A percentile compares a stretch with the other conserved stretches of the same genome.
Evolutionary conservation across 768 basidiomycete genomes (phyloP).

Genomic region (Thelephora aurantiotincta): DNA sequence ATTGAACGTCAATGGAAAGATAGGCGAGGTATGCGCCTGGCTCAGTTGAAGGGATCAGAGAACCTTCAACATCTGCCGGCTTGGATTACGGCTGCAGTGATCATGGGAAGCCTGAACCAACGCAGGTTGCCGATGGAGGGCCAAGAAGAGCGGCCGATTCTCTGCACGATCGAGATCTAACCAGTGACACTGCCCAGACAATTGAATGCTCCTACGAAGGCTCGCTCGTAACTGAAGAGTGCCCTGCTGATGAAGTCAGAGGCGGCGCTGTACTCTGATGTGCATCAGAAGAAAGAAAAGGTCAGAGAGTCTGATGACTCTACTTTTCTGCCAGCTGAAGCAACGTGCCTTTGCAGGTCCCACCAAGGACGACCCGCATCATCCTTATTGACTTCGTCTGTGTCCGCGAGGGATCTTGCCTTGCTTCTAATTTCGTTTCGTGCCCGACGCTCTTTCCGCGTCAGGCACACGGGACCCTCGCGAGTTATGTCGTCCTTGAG

Average conservation of each 20-base stretch:
- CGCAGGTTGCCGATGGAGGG: conserved; percentile 72
- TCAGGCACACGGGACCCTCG: too few species aligned
- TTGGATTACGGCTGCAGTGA: conserved; percentile 83
- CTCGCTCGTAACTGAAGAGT: conserved; percentile 84
- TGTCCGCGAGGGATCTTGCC: too few species aligned
- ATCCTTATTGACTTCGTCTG: too few species aligned
- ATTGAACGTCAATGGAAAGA: not conserved
- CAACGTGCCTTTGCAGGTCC: too few species aligned
- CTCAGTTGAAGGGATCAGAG: conserved; percentile 67
- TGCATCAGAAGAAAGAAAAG: not conserved
- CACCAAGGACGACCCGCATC: too few species aligned
- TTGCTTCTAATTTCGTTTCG: too few species aligned
- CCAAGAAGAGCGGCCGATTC: conserved; percentile 87
- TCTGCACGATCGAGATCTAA: conserved; percentile 86
- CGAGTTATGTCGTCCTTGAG: too few species aligned
- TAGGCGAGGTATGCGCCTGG: conserved; percentile 74
- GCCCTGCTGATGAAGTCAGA: conserved; percentile 88
- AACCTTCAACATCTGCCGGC: conserved; percentile 79
- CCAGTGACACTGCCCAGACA: conserved; percentile 64
- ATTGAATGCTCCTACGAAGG: conserved; percentile 77
- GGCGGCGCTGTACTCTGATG: conserved; percentile 67
- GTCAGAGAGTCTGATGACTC: conserved; percentile 37
- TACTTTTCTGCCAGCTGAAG: conserved; percentile 78
- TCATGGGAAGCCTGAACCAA: conserved; percentile 27
- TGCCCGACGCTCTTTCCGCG: too few species aligned